Base-by-base conservation (phyloP, 768 basidiomycete genomes). In the Wakefieldia striispora region DNA sequence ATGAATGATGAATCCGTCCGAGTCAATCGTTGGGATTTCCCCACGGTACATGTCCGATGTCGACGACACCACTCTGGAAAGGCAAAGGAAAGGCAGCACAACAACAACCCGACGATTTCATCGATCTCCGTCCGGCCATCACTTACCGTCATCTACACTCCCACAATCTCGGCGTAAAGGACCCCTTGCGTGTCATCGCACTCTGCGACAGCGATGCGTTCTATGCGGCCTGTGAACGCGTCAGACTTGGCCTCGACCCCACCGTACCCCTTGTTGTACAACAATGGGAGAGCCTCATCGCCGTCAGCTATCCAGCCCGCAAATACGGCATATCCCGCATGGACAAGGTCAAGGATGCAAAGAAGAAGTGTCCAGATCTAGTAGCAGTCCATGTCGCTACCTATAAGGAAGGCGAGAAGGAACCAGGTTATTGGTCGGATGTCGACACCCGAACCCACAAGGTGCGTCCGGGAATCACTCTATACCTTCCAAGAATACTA, bases 251-350 rank as follows among this genome's bases (percentile, higher is more conserved):
- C 0, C 72, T 90, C 39, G 74, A 79, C 43, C 76, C 77, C 36
- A 75, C 77, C 16, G 75, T 67, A 1, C 91, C 92, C 0, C 74
- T 95, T 11, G 89, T 91, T 6, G 91, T 93, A 6, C 77, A 86
- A 38, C 93, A 95, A 56, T 95, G 94, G 94, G 81, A 88, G 39
- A 75, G 82, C 14, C 64, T 95, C 45, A 98, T 99, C 50, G 97
- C 97, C 0, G 88, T 98, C 54, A 97, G 95, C 69, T 98, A 99
- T 63, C 86, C 94, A 5, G 95, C 97, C 0, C 80, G 97, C 54
- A 83, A 83, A 61, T 97, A 80, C 63, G 95, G 95, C 5, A 95
- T 99, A 59, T 90, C 91, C n/a, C 74, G 95, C 40, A 90, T 92
- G 82, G 87, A 86, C 67, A 86, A 83, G 64, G 72, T 84, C 50